phyloP scores from a whole-genome alignment of 2,329 filamentous ascomycete species.

The Ophiostoma australiae region DNA sequence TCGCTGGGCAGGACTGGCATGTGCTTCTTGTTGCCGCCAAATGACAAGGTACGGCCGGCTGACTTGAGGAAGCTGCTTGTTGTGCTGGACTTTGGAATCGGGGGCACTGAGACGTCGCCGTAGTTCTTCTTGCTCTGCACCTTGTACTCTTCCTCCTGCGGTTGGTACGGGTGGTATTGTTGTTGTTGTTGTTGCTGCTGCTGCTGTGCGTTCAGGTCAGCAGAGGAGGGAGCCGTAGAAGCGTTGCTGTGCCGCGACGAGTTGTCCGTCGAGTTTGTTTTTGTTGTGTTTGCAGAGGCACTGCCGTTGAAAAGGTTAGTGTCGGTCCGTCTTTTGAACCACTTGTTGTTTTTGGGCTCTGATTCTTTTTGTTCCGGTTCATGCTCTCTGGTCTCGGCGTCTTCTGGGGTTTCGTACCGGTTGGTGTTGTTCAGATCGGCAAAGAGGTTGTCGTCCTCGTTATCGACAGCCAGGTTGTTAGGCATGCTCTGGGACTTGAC shows the following conservation, averaged over 20 bases:
- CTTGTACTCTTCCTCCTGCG: conserved; percentile 38
- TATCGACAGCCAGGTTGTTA: conserved; percentile 34
- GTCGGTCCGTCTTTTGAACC: conserved; percentile 4
- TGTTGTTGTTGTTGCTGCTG: conserved; percentile 20
- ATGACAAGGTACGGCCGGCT: conserved; percentile 56
- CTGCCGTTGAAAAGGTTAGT: conserved; percentile 44
- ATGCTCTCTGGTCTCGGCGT: conserved; percentile 10
- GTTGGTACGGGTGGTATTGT: conserved; percentile 17
- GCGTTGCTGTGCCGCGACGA: conserved; percentile 59
- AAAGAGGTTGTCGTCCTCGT: conserved; percentile 53
- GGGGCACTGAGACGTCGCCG: conserved; percentile 39
- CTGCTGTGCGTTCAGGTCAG: conserved; percentile 39
- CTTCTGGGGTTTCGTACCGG: conserved; percentile 41
- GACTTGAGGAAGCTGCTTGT: conserved; percentile 50
- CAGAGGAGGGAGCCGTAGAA: conserved; percentile 57
- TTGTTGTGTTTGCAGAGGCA: conserved; percentile 57
- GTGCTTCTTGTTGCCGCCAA: conserved; percentile 52
- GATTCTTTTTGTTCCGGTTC: conserved; percentile 13
- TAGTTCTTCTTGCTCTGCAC: conserved; percentile 38
- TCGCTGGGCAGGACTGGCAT: conserved; percentile 36
- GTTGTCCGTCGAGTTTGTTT: conserved; percentile 55
- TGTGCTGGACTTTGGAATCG: conserved; percentile 44
- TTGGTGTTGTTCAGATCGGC: conserved; percentile 49
- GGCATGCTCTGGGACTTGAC: conserved; percentile 37
- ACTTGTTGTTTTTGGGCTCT: background rate